phyloP scores from a whole-genome alignment of 2,329 filamentous ascomycete genomes.

The Grosmannia penicillata region DNA sequence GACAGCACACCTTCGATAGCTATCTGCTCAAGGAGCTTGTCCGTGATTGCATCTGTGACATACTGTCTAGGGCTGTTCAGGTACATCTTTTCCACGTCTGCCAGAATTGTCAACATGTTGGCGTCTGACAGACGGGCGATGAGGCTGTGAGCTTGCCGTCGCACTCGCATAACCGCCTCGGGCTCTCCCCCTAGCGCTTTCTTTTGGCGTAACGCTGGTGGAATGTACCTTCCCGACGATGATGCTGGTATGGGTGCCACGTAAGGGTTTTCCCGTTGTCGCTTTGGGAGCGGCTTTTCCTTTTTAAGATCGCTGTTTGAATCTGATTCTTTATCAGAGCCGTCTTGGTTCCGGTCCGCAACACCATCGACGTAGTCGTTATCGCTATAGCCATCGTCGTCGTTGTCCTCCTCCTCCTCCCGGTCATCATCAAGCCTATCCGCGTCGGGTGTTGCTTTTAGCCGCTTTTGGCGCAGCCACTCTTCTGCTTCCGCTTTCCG shows the following conservation, averaged over 20 bases:
- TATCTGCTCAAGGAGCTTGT: constrained; percentile 64
- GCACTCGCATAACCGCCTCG: constrained; percentile 56
- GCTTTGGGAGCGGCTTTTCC: constrained; percentile 3
- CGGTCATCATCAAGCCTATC: constrained; percentile 14
- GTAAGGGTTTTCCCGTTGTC: constrained; percentile 65
- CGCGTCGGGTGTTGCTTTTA: constrained; percentile 22
- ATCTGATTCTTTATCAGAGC: constrained; percentile 8
- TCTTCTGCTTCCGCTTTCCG: constrained; percentile 40
- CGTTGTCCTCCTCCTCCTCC: constrained; percentile 14
- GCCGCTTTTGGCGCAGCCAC: constrained; percentile 45
- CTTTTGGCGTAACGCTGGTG: constrained; percentile 59
- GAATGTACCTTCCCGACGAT: constrained; percentile 61
- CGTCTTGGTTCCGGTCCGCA: constrained; percentile 14
- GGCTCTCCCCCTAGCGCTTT: constrained; percentile 25
- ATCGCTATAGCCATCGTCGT: constrained; percentile 14
- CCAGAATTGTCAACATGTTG: constrained; percentile 72
- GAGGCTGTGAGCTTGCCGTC: constrained; percentile 71
- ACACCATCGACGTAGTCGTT: constrained; percentile 9
- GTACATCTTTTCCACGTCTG: constrained; percentile 73
- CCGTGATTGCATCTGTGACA: constrained; percentile 67
- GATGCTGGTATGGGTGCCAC: constrained; percentile 47
- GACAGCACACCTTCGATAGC: constrained; percentile 64
- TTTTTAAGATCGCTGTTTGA: constrained; percentile 2
- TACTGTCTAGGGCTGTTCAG: constrained; percentile 72
- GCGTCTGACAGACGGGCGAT: constrained; percentile 89